These are phyloP conservation scores for Ceratocystis destructans DNA, from an alignment of 2,329 filamentous ascomycete species.

Conservation along the genomic window DNA sequence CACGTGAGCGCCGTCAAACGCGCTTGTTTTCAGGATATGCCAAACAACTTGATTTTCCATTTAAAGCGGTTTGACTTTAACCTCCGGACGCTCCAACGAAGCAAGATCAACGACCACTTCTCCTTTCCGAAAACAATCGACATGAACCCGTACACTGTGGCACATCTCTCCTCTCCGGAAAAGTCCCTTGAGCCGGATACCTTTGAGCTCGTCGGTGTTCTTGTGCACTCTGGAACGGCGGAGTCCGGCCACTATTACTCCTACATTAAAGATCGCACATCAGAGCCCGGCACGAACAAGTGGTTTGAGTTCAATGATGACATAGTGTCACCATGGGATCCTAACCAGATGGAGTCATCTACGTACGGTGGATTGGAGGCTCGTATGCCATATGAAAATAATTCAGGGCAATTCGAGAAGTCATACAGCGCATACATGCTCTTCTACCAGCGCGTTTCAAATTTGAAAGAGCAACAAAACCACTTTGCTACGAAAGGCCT, in stretches of 20 bases:
- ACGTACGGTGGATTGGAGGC: slow-evolving; percentile 67
- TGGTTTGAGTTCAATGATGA: slow-evolving; percentile 97
- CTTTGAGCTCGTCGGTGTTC: slow-evolving; percentile 87
- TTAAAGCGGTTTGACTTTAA: slow-evolving; percentile 82
- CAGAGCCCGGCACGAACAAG: slow-evolving; percentile 31
- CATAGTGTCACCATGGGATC: slow-evolving; percentile 63
- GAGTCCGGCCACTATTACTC: slow-evolving; percentile 97
- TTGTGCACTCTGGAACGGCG: slow-evolving; percentile 85
- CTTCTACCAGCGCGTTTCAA: slow-evolving; percentile 76
- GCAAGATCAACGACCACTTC: slow-evolving; percentile 93
- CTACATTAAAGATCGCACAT: slow-evolving; percentile 70
- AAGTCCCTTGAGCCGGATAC: slow-evolving; percentile 49
- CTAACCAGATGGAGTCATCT: slow-evolving; percentile 53
- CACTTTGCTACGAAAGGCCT: slow-evolving; percentile 13
- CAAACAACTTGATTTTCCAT: slow-evolving; percentile 90
- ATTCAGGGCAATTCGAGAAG: slow-evolving; percentile 46
- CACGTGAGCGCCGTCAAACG: slow-evolving; percentile 89
- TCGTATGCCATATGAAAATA: slow-evolving; percentile 33
- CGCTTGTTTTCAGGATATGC: slow-evolving; percentile 83
- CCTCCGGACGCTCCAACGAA: slow-evolving; percentile 59
- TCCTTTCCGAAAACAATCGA: slow-evolving; percentile 73
- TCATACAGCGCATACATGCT: slow-evolving; percentile 91
- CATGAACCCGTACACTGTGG: slow-evolving; percentile 81
- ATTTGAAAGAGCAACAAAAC: slow-evolving; percentile 37
- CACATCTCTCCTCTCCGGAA: slow-evolving; percentile 55